These are phyloP conservation scores for Strigomonas culicis DNA, from an alignment of 208 protist genomes.

Conservation along the genomic window DNA sequence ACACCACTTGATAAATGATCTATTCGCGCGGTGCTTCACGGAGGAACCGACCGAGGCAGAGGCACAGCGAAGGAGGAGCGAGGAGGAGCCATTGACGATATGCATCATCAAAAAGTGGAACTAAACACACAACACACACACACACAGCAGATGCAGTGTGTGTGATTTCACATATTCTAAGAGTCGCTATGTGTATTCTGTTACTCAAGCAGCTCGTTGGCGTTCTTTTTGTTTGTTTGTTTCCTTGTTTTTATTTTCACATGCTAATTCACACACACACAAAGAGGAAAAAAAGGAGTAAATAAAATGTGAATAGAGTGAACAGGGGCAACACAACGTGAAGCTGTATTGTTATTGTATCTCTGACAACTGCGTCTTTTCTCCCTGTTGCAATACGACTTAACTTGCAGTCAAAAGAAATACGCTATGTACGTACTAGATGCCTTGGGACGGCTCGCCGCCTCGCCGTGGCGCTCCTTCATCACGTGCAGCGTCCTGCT, in stretches of 20 bases:
- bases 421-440: too few relatives aligned
- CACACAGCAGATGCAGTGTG: not conserved
- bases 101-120: conserved; percentile 8
- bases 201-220: not conserved
- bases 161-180: not conserved
- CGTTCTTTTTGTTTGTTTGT: not conserved
- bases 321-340: too few relatives aligned
- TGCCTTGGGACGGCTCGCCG: too few relatives aligned
- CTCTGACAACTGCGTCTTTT: not conserved
- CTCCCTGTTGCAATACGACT: not conserved
- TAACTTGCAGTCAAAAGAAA: too few relatives aligned
- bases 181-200: not conserved
- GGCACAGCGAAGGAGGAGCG: not conserved
- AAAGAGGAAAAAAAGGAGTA: too few relatives aligned
- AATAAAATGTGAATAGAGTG: too few relatives aligned
- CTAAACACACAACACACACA: not conserved
- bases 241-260: not conserved
- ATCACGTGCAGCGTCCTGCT: too few relatives aligned
- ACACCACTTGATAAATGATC: not conserved
- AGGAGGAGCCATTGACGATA: not conserved
- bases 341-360: too few relatives aligned
- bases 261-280: not conserved
- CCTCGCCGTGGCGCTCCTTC: too few relatives aligned
- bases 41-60: not conserved
- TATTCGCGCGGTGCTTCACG: not conserved